Evolutionary conservation across 805 yeast species (phyloP), one percentile per base, ranked within the genome.

Genomic region (Sugiyamaella chiloensis): DNA sequence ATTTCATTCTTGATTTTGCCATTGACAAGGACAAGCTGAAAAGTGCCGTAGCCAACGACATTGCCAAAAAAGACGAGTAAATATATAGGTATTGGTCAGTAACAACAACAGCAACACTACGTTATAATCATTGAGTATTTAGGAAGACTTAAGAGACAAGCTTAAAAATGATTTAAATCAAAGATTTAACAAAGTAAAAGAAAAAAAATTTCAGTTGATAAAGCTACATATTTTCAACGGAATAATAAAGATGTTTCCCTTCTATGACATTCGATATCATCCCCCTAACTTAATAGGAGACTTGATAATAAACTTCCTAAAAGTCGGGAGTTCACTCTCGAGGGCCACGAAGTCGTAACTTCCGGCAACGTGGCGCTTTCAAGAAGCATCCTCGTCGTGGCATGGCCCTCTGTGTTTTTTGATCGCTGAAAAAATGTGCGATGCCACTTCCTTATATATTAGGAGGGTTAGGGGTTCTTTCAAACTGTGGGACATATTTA

Each of bases 1-100:
- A 90, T 57, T 91, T 83, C 62, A 69, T 93, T 63, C 70, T 83
- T 51, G 90, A 81, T 58, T 91, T 80, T 67, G 85, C 85, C 24
- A 83, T 79, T 48, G 48, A 58, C 30, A 68, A 70, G 52, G 79
- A 70, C 5, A 69, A 68, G 6, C 80, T 79, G 61, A 73, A 65
- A 52, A 58, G 55, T 12, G 71, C 76, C 19, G 78, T 81, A 30
- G 67, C 64, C 53, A 64, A 57, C 24, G 81, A 69, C 44, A 46
- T 52, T 23, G 51, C n/a, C n/a, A n/a, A n/a, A n/a, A n/a, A n/a
- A n/a, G n/a, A n/a, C n/a, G n/a, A n/a, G n/a, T n/a, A n/a, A n/a
- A n/a, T n/a, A n/a, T n/a, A n/a, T n/a, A n/a, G n/a, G n/a, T n/a
- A n/a, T n/a, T n/a, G n/a, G n/a, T n/a, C n/a, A n/a, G n/a, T n/a